Conservation (phyloP, 2,329 filamentous ascomycete species). For the Fusarium stilboides region DNA sequence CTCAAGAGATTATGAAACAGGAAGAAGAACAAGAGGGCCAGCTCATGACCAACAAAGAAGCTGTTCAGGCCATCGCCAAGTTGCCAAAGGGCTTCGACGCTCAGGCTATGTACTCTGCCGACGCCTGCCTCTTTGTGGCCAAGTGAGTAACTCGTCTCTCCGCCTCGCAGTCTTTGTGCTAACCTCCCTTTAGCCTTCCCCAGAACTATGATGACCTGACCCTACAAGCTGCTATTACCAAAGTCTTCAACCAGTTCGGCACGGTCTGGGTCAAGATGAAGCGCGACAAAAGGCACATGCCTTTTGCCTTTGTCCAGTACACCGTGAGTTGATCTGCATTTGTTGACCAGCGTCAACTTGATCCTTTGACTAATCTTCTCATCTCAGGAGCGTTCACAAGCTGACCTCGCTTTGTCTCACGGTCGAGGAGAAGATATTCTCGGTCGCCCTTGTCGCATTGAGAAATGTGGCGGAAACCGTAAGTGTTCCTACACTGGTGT, state of each 20-base stretch:
- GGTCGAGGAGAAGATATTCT: slow-evolving; percentile 66
- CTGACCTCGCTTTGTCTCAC: slow-evolving; percentile 62
- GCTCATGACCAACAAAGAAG: neutral
- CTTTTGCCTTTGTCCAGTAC: slow-evolving; percentile 75
- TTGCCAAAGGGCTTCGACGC: slow-evolving; percentile 58
- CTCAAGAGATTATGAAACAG: neutral
- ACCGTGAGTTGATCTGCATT: slow-evolving; percentile 62
- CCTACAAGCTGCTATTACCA: slow-evolving; percentile 68
- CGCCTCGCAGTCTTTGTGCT: neutral
- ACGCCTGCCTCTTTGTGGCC: slow-evolving; percentile 75
- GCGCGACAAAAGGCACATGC: slow-evolving; percentile 70
- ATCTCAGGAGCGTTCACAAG: slow-evolving; percentile 64
- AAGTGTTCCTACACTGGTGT: slow-evolving; percentile 48
- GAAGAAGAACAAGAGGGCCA: neutral
- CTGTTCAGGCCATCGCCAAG: neutral
- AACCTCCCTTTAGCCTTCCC: slow-evolving; percentile 61
- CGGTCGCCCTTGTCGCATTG: slow-evolving; percentile 71
- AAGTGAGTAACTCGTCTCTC: slow-evolving; percentile 65
- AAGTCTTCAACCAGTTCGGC: slow-evolving; percentile 68
- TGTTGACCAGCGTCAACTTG: neutral
- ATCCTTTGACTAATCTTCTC: slow-evolving; percentile 43
- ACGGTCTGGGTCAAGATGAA: slow-evolving; percentile 75
- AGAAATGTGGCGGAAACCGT: slow-evolving; percentile 73
- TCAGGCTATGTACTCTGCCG: slow-evolving; percentile 67
- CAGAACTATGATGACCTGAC: slow-evolving; percentile 64